Evolutionary conservation across 208 protist species (phyloP), one percentile per base, ranked within the genome.

Genomic region (Leishmania martiniquensis): DNA sequence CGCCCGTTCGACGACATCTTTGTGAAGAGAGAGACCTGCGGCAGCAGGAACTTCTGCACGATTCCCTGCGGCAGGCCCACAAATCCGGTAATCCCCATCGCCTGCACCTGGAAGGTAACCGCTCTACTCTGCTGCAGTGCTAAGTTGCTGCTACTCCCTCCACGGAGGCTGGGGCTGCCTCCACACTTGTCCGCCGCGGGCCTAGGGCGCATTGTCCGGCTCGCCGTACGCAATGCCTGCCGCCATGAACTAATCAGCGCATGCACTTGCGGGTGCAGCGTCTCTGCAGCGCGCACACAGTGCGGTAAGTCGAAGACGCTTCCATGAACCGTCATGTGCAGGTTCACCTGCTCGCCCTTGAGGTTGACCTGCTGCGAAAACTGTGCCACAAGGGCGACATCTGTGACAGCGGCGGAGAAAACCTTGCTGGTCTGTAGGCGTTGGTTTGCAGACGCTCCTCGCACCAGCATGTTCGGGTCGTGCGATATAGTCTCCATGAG

Each of bases 211-310:
- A 86, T 68, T 29, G 65, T 74, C 63, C 54, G 69, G 20, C 62
- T 62, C 34, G 84, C 51, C 37, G 60, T 62, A 54, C 54, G 72
- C 65, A 84, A 67, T 13, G 89, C 81, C 2, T 72, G 55, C n/a
- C 84, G 70, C 94, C 94, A 97, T 63, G 78, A 71, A 20, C 77
- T 77, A 37, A 95, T 52, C 73, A 93, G 88, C 45, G 86, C 76
- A 49, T 93, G 88, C 25, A 92, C 74, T 76, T 97, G 94, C 59
- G 94, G 92, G 37, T 90, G 82, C 4, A 97, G 80, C 59, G 84
- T 93, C 42, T 95, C 88, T 3, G 55, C 82, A 29, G 91, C 83
- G 52, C 87, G 82, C 29, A 89, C 84, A 47, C 89, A 87, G 76
- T 91, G 88, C 34, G 92, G 94, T 15, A 74, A 87, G 20, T 83